phyloP scores from a whole-genome alignment of 371 early-diverging fungal species.

The Homolaphlyctis polyrhiza region DNA sequence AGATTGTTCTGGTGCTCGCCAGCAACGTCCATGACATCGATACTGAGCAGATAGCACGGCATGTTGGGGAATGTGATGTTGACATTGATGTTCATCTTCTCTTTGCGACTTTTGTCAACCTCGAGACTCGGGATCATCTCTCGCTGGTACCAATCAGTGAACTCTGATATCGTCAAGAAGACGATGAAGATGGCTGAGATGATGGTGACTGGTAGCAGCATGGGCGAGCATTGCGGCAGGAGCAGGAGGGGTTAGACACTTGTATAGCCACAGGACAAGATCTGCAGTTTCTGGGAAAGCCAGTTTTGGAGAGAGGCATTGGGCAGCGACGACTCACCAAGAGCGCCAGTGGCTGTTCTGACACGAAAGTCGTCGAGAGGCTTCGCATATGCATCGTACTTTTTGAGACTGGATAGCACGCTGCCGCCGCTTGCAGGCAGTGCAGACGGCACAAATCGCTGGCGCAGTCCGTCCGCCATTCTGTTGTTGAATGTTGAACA shows the following conservation, averaged over 20 bases:
- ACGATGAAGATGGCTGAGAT: slow-evolving; percentile 67
- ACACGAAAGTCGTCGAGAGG: slow-evolving; percentile 92
- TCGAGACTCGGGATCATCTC: slow-evolving; percentile 67
- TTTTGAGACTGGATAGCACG: slow-evolving; percentile 19
- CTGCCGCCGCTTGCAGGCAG: neutral
- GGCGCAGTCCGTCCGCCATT: too few relatives aligned
- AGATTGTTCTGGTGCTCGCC: slow-evolving; percentile 85
- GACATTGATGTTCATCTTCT: slow-evolving; percentile 82
- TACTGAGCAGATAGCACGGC: slow-evolving; percentile 83
- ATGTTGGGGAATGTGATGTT: slow-evolving; percentile 88
- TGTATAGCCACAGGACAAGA: neutral
- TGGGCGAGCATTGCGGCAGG: neutral
- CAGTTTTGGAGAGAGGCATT: neutral
- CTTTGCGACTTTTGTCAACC: slow-evolving; percentile 82
- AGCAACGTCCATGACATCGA: slow-evolving; percentile 93
- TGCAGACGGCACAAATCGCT: too few relatives aligned
- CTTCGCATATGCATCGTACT: slow-evolving; percentile 93
- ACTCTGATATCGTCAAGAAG: slow-evolving; percentile 73
- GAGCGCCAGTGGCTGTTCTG: slow-evolving; percentile 80
- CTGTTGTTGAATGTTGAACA: too few relatives aligned
- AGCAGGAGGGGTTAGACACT: neutral
- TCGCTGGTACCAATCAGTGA: slow-evolving; percentile 68
- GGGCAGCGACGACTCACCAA: slow-evolving; percentile 44
- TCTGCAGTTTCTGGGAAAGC: neutral
- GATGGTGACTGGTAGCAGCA: slow-evolving; percentile 64